Evolutionary conservation across 2,329 filamentous ascomycete genomes (phyloP), one percentile per base, ranked within the genome.

Genomic region (Aspergillus melleus): DNA sequence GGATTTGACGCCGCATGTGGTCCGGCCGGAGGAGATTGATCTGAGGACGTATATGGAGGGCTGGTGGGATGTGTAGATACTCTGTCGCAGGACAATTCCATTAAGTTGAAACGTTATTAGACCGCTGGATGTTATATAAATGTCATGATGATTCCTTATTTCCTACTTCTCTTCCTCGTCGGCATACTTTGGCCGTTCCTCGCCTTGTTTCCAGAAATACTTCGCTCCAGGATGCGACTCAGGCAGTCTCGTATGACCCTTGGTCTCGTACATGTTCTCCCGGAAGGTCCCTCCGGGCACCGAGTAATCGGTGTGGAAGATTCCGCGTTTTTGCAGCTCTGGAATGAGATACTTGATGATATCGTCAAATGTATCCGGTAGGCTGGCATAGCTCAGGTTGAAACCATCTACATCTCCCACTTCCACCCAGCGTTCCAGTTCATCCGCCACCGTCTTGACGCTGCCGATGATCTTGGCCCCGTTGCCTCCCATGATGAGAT

Each of bases 1-100:
- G 3, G 87, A 90, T 66, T 77, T 90, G 70, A 89, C 86, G 11
- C 77, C 82, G 10, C 90, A 91, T 79, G 71, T 92, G 57, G 83
- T 77, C 63, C 66, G 81, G 30, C 83, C 84, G 0, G 80, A 79
- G 39, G 78, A 84, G 36, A 78, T 87, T 46, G 85, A 90, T 69
- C 73, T 91, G 61, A 80, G 81, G 63, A 81, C 85, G 49, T 70
- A 89, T 54, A 84, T 91, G 70, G 89, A 92, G 78, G 81, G 81
- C 19, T 92, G 89, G 89, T 90, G 83, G 81, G 80, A 81, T 73
- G 67, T 79, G 52, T 77, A 55, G 16, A 30, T 42, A 42, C 14
- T 42, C 16, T 8, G 32, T 42, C 9, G 36, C 2, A 42, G 6
- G 16, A n/a, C 6, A 16, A 8, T n/a, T 16, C 4, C 0, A 42